phyloP scores from a whole-genome alignment of 2,329 filamentous ascomycete species.

The Exophiala sp. region DNA sequence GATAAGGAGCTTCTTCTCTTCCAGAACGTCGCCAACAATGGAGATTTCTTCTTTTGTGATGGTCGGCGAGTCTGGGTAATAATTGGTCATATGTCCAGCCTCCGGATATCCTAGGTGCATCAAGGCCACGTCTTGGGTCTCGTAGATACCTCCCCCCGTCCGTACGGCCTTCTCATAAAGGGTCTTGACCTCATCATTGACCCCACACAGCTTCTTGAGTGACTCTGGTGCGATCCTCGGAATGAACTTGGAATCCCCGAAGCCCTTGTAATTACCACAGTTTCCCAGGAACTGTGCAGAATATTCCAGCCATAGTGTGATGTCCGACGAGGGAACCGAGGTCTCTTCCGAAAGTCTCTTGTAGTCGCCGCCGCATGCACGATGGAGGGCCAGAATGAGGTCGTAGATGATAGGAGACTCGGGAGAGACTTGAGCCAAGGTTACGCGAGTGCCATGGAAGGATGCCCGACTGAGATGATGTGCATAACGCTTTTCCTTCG shows the following conservation, averaged over 20 bases:
- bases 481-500: slow-evolving; percentile 77
- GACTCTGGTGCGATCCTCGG: slow-evolving; percentile 61
- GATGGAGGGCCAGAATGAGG: slow-evolving; percentile 68
- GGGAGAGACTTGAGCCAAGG: slow-evolving; percentile 73
- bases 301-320: slow-evolving; percentile 69
- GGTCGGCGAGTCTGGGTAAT: slow-evolving; percentile 68
- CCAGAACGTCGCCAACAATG: slow-evolving; percentile 66
- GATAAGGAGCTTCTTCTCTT: slow-evolving; percentile 60
- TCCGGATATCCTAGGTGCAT: slow-evolving; percentile 73
- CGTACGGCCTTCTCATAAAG: slow-evolving; percentile 60
- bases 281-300: slow-evolving; percentile 73
- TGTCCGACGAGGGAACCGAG: slow-evolving; percentile 56
- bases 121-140: slow-evolving; percentile 55
- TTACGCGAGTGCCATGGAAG: slow-evolving; percentile 69
- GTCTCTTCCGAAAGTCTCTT: slow-evolving; percentile 59
- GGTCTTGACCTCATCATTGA: slow-evolving; percentile 53
- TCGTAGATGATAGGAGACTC: slow-evolving; percentile 78
- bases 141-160: slow-evolving; percentile 61
- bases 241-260: slow-evolving; percentile 78
- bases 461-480: slow-evolving; percentile 75
- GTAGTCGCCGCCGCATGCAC: slow-evolving; percentile 64
- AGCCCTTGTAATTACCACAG: slow-evolving; percentile 78
- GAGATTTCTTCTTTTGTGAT: slow-evolving; percentile 72
- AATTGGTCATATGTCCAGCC: slow-evolving; percentile 70
- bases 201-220: slow-evolving; percentile 59